phyloP scores from a whole-genome alignment of 202 grass and related monocot genomes.

The Alloteropsis angusta region DNA sequence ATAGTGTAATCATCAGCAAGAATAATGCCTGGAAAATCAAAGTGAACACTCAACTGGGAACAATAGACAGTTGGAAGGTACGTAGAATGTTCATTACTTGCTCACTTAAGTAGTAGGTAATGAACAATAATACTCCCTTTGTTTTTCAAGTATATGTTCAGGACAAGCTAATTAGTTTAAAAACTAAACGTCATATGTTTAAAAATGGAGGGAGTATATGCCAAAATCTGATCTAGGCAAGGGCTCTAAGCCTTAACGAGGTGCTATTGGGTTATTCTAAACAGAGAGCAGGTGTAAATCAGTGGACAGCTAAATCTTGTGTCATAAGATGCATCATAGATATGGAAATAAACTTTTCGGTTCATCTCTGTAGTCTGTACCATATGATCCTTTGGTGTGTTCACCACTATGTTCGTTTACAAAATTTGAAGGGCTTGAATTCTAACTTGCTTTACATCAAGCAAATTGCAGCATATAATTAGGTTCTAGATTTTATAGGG shows the following conservation, averaged over 20 bases:
- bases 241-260: background rate
- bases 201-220: background rate
- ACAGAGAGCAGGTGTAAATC: background rate
- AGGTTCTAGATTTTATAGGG: background rate
- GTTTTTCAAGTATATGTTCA: background rate
- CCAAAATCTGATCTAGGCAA: background rate
- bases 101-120: background rate
- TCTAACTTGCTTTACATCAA: background rate
- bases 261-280: background rate
- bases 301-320: background rate
- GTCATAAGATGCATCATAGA: background rate
- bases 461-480: background rate
- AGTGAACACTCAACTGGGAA: conserved; percentile 66
- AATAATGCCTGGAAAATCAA: conserved; percentile 66
- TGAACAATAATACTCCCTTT: background rate
- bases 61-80: conserved; percentile 94
- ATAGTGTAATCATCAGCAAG: conserved; percentile 60
- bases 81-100: background rate
- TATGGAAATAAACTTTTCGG: background rate
- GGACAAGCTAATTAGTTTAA: background rate
- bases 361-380: background rate
- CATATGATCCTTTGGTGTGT: background rate
- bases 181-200: background rate
- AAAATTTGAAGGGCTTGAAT: background rate
- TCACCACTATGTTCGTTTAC: background rate